Evolutionary conservation across 1,284 basidiomycete species (phyloP).

Genomic region (Ustilago nuda): DNA sequence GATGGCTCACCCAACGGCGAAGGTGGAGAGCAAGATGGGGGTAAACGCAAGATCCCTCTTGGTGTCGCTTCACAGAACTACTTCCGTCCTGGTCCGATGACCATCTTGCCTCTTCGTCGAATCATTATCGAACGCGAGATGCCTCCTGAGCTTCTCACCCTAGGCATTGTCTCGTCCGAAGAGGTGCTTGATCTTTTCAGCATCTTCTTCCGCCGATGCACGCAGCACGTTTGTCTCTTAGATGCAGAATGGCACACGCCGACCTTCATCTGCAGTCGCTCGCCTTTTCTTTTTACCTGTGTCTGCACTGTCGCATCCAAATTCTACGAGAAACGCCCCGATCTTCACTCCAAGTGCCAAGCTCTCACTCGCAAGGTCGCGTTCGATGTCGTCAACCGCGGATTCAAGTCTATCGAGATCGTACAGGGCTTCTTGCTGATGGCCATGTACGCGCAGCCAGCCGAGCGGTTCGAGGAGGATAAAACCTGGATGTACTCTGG

Average conservation of each 20-base stretch:
- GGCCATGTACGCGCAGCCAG: slow-evolving; percentile 69
- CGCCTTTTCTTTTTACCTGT: slow-evolving; percentile 67
- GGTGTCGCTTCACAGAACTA: slow-evolving; percentile 91
- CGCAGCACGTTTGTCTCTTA: slow-evolving; percentile 59
- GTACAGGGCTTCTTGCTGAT: slow-evolving; percentile 70
- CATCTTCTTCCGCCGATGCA: slow-evolving; percentile 78
- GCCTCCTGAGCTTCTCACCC: slow-evolving; percentile 83
- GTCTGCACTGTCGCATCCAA: slow-evolving; percentile 93
- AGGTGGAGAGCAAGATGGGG: slow-evolving; percentile 2
- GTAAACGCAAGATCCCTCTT: slow-evolving; percentile 66
- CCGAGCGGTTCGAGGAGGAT: slow-evolving; percentile 85
- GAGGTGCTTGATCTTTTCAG: slow-evolving; percentile 90
- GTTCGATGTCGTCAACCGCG: slow-evolving; percentile 74
- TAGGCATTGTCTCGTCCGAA: slow-evolving; percentile 80
- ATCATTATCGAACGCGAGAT: slow-evolving; percentile 88
- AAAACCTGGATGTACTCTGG: slow-evolving; percentile 80
- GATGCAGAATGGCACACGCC: slow-evolving; percentile 69
- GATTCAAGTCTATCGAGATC: slow-evolving; percentile 91
- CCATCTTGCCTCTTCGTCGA: slow-evolving; percentile 74
- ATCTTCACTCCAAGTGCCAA: slow-evolving; percentile 83
- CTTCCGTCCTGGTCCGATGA: slow-evolving; percentile 84
- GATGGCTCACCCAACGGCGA: slow-evolving; percentile 18
- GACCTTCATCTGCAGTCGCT: slow-evolving; percentile 65
- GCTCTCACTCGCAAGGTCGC: slow-evolving; percentile 90
- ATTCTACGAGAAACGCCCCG: slow-evolving; percentile 85